phyloP scores from a whole-genome alignment of 1,284 basidiomycete genomes.

The Malassezia slooffiae region DNA sequence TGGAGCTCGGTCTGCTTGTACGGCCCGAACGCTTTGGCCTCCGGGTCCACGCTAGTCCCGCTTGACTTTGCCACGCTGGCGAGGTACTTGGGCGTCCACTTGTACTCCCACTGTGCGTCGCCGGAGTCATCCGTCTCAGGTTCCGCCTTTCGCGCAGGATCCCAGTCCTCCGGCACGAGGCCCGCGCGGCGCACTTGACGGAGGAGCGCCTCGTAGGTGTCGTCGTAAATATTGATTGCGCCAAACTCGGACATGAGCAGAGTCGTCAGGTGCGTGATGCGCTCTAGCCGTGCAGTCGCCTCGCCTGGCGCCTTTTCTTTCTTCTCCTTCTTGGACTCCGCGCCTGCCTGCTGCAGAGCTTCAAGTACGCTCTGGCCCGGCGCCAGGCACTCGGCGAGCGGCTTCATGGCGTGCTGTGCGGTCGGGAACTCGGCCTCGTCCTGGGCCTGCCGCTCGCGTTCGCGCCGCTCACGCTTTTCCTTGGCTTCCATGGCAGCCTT shows the following conservation, averaged over 20 bases:
- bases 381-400: slow-evolving; percentile 58
- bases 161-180: slow-evolving; percentile 35
- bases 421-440: slow-evolving; percentile 60
- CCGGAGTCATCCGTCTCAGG: neutral
- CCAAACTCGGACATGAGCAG: slow-evolving; percentile 37
- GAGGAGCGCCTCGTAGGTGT: slow-evolving; percentile 34
- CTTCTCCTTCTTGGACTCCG: slow-evolving; percentile 46
- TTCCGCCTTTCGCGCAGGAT: slow-evolving; percentile 22
- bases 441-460: slow-evolving; percentile 46
- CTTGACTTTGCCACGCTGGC: slow-evolving; percentile 21
- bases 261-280: slow-evolving; percentile 31
- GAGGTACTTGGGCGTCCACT: slow-evolving; percentile 38
- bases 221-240: slow-evolving; percentile 39
- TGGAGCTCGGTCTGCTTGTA: slow-evolving; percentile 23
- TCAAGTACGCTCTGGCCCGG: slow-evolving; percentile 83
- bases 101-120: slow-evolving; percentile 26
- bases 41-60: slow-evolving; percentile 18
- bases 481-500: slow-evolving; percentile 59
- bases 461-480: slow-evolving; percentile 54
- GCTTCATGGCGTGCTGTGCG: slow-evolving; percentile 53
- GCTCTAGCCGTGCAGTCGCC: slow-evolving; percentile 15
- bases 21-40: slow-evolving; percentile 35
- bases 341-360: slow-evolving; percentile 74
- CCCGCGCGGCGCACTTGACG: slow-evolving; percentile 29
- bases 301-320: slow-evolving; percentile 1